These are phyloP conservation scores for Willaertia magna DNA, from an alignment of 208 protist species.

Conservation along the genomic window DNA sequence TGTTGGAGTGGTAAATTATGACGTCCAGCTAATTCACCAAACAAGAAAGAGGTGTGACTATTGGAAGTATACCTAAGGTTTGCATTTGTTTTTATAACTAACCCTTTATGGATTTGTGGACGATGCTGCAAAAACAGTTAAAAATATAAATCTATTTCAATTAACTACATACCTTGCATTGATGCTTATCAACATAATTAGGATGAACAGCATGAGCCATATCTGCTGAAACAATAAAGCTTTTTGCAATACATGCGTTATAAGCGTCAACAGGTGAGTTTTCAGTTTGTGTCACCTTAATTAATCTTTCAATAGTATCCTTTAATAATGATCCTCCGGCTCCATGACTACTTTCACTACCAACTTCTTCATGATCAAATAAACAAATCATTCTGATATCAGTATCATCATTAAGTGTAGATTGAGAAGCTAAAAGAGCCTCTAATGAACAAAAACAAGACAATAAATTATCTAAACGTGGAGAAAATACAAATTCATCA, in stretches of 20 bases:
- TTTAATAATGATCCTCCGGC: constrained; percentile 52
- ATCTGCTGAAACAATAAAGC: constrained; percentile 38
- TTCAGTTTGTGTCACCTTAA: neutral
- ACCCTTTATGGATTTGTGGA: constrained; percentile 59
- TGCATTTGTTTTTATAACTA: constrained; percentile 88
- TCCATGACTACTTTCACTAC: constrained; percentile 53
- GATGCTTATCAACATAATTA: constrained; percentile 84
- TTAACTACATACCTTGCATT: neutral
- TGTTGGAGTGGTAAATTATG: constrained; percentile 43
- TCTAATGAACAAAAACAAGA: constrained; percentile 78
- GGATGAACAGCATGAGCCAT: constrained; percentile 89
- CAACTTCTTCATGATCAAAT: constrained; percentile 75
- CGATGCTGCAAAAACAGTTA: no score
- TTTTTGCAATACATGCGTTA: neutral
- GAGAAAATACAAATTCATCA: constrained; percentile 86
- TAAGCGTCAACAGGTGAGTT: neutral
- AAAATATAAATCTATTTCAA: neutral
- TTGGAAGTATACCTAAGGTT: constrained; percentile 90
- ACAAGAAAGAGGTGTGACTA: constrained; percentile 54
- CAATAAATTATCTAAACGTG: constrained; percentile 84
- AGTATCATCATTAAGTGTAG: constrained; percentile 42
- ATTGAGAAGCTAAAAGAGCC: constrained; percentile 37
- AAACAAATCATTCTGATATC: constrained; percentile 65
- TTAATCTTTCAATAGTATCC: constrained; percentile 56
- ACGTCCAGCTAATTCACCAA: constrained; percentile 58